Evolutionary conservation across 129 eudicot species (phyloP).

Genomic region (Escallonia rubra): DNA sequence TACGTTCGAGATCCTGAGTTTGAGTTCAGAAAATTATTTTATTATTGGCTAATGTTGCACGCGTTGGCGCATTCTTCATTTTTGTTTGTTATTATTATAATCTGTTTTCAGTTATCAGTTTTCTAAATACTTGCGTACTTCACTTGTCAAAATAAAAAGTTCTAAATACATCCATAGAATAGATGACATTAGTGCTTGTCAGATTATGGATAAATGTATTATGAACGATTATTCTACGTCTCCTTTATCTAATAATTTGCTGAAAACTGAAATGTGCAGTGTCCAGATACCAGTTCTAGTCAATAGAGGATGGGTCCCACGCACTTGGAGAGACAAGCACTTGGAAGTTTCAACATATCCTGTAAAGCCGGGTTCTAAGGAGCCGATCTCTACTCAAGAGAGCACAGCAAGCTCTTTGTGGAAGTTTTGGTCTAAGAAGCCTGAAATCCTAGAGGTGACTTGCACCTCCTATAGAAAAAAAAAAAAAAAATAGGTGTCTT

Average conservation of each 20-base stretch:
- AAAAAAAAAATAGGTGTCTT: neutral
- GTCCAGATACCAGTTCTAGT: slow-evolving; percentile 70
- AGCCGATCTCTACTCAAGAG: slow-evolving; percentile 35
- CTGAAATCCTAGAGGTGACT: slow-evolving; percentile 39
- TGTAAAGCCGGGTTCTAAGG: slow-evolving; percentile 21
- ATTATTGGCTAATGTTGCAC: too few species aligned
- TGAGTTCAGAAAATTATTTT: too few species aligned
- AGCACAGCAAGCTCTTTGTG: slow-evolving; percentile 44
- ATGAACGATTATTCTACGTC: too few species aligned
- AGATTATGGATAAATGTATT: too few species aligned
- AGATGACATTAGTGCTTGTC: too few species aligned
- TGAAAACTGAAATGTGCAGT: slow-evolving; percentile 38
- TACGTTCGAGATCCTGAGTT: too few species aligned
- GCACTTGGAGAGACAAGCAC: slow-evolving; percentile 77
- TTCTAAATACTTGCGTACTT: too few species aligned
- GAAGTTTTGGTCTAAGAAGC: slow-evolving; percentile 64
- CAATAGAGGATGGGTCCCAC: slow-evolving; percentile 99
- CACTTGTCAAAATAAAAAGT: too few species aligned
- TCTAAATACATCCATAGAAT: too few species aligned
- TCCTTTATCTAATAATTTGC: neutral
- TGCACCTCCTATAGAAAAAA: neutral
- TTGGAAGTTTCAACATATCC: slow-evolving; percentile 29
- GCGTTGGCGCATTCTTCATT: too few species aligned
- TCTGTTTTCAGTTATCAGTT: too few species aligned
- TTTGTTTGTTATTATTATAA: too few species aligned